Percentiles rank a stretch among this genome's conserved stretches.
Conservation (phyloP, 2,329 filamentous ascomycete genomes). For the Cladophialophora exuberans region DNA sequence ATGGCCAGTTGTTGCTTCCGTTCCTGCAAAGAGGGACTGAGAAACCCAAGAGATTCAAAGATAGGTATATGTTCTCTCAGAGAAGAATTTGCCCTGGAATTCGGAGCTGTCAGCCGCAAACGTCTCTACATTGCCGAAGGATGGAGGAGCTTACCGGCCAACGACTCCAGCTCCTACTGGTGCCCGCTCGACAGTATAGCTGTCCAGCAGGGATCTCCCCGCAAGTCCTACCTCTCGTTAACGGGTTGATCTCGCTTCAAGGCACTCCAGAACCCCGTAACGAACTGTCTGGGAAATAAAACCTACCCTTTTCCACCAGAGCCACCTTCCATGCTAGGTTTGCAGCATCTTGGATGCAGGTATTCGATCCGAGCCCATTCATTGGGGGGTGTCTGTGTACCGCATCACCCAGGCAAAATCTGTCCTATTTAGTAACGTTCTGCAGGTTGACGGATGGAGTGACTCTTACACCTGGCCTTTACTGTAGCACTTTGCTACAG, state of each 20-base stretch:
- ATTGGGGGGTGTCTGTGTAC: conserved; percentile 42
- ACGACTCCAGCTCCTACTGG: conserved; percentile 51
- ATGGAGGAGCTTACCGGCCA: conserved; percentile 29
- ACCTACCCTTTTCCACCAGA: conserved; percentile 36
- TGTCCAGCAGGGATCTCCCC: conserved; percentile 34
- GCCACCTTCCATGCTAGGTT: conserved; percentile 44
- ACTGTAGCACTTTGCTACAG: conserved; percentile 60
- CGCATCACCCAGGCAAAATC: conserved; percentile 42
- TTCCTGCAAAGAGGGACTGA: conserved; percentile 42
- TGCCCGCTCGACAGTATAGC: conserved; percentile 40
- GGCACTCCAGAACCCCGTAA: background rate
- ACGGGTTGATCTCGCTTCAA: background rate
- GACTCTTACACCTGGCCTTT: conserved; percentile 44
- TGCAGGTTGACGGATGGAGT: background rate
- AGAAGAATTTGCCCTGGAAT: conserved; percentile 57
- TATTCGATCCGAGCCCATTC: conserved; percentile 42
- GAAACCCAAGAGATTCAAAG: conserved; percentile 49
- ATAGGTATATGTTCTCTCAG: conserved; percentile 52
- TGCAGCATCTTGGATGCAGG: conserved; percentile 41
- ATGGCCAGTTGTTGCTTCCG: conserved; percentile 45
- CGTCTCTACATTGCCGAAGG: conserved; percentile 6
- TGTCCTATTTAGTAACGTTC: conserved; percentile 2
- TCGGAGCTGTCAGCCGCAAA: background rate
- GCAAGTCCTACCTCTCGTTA: conserved; percentile 9
- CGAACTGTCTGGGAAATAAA: background rate